These are phyloP conservation scores for Brassica cretica DNA, from an alignment of 345 rosid species.

Conservation along the genomic window DNA sequence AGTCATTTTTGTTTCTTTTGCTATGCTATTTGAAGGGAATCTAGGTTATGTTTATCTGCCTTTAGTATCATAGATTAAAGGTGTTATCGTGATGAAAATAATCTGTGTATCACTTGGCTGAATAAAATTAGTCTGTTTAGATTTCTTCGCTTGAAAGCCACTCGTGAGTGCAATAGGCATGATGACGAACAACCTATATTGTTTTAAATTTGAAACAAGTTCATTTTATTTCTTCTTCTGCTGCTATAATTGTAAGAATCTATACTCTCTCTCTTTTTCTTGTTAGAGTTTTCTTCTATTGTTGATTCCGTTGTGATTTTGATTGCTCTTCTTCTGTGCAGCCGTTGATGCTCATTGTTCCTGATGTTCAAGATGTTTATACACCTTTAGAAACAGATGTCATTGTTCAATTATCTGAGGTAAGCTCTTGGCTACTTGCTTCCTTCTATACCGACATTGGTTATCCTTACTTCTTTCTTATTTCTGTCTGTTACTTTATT, in stretches of 20 bases:
- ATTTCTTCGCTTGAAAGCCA: constrained; percentile 9
- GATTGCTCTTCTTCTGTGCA: constrained; percentile 44
- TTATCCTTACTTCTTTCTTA: neutral
- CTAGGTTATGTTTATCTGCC: constrained; percentile 9
- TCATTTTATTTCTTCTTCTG: neutral
- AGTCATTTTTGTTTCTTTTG: constrained; percentile 13
- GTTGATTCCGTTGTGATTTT: constrained; percentile 13
- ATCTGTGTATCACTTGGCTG: neutral
- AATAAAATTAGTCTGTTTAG: neutral
- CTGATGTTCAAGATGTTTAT: constrained; percentile 95
- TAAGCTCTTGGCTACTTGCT: constrained; percentile 38
- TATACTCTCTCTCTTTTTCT: constrained; percentile 13
- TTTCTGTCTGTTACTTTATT: constrained; percentile 17
- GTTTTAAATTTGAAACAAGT: neutral
- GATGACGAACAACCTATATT: neutral
- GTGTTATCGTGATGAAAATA: constrained; percentile 14
- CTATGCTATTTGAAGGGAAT: neutral
- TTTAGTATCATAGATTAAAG: constrained; percentile 8
- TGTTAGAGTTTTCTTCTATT: neutral
- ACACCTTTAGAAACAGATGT: constrained; percentile 94
- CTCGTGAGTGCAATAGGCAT: neutral
- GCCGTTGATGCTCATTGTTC: constrained; percentile 99
- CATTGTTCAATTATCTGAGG: constrained; percentile 90
- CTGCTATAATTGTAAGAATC: constrained; percentile 2
- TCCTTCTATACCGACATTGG: constrained; percentile 1